Evolutionary conservation across 1,284 basidiomycete genomes (phyloP), one percentile per base, ranked within the genome.

Genomic region (Ustilago bromivora): DNA sequence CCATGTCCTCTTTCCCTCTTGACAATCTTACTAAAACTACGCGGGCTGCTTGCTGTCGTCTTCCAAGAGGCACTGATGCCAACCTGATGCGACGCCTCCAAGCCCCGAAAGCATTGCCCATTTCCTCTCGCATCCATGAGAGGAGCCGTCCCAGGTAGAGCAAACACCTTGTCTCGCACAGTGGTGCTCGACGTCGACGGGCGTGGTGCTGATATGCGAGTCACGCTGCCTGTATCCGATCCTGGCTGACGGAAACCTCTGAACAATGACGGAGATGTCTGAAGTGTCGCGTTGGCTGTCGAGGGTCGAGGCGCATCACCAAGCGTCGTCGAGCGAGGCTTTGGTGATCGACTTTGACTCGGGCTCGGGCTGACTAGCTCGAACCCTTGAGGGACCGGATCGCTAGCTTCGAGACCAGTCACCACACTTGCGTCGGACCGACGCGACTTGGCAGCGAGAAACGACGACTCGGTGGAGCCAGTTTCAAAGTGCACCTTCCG

Each of bases 311-410:
- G 28, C 31, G 36, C 31, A 4, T 47, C 65, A 23, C 57, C 38
- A 31, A 57, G 43, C 8, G 52, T 51, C 13, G 61, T 51, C 28
- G 66, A 34, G 9, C 58, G 53, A 17, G 32, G 15, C 64, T 56
- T 66, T 7, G 47, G 53, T 5, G 36, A 31, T 36, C 61, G 57
- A 46, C 43, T 23, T 13, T 58, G 57, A 23, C 43, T 23, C 10
- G 41, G 43, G 43, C 43, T 52, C 15, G 65, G 61, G 52, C 61
- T 65, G 13, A 73, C 71, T 9, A 73, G 58, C 58, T 73, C 71
- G 52, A 73, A 73, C 0, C 71, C 71, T 32, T 68, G 65, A 9
- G 61, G 71, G 15, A 73, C 5, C 5, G 62, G 13, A 17, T 57
- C 58, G 4, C 28, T 41, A 10, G 15, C 36, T 8, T 31, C 43